Evolutionary conservation across 2,329 filamentous ascomycete genomes (phyloP).

Genomic region (Zymoseptoria tritici): DNA sequence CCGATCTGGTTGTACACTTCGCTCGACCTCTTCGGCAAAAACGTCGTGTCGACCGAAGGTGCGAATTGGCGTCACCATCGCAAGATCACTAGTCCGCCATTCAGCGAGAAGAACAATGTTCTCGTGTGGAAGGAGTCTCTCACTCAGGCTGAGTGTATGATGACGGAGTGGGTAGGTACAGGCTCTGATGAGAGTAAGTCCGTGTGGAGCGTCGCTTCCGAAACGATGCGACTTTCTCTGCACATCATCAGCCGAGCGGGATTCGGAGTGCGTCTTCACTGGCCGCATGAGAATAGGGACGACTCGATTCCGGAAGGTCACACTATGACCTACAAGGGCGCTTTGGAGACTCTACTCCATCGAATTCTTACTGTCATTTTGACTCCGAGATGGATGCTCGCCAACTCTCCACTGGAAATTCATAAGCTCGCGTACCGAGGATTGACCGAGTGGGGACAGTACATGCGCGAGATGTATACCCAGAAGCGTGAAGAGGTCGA

Average conservation of each 20-base stretch:
- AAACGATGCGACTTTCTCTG: slow-evolving; percentile 58
- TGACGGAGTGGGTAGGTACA: slow-evolving; percentile 49
- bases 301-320: slow-evolving; percentile 42
- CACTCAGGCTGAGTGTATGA: slow-evolving; percentile 56
- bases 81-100: slow-evolving; percentile 62
- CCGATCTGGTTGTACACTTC: slow-evolving; percentile 52
- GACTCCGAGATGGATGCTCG: slow-evolving; percentile 50
- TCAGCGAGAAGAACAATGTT: slow-evolving; percentile 68
- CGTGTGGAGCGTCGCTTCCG: slow-evolving; percentile 51
- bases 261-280: slow-evolving; percentile 54
- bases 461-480: slow-evolving; percentile 62
- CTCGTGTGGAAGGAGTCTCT: slow-evolving; percentile 59
- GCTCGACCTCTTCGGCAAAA: slow-evolving; percentile 61
- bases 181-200: slow-evolving; percentile 38
- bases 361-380: slow-evolving; percentile 57
- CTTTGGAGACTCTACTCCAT: slow-evolving; percentile 55
- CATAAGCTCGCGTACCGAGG: slow-evolving; percentile 49
- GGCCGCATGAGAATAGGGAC: slow-evolving; percentile 49
- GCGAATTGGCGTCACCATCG: slow-evolving; percentile 63
- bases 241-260: slow-evolving; percentile 62
- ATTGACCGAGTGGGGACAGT: slow-evolving; percentile 57
- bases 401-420: slow-evolving; percentile 44
- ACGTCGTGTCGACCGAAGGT: slow-evolving; percentile 65
- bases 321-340: slow-evolving; percentile 58
- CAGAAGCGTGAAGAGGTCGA: slow-evolving; percentile 49